Conservation (phyloP, 2,329 filamentous ascomycete genomes). For the Trichophyton schoenleinii region DNA sequence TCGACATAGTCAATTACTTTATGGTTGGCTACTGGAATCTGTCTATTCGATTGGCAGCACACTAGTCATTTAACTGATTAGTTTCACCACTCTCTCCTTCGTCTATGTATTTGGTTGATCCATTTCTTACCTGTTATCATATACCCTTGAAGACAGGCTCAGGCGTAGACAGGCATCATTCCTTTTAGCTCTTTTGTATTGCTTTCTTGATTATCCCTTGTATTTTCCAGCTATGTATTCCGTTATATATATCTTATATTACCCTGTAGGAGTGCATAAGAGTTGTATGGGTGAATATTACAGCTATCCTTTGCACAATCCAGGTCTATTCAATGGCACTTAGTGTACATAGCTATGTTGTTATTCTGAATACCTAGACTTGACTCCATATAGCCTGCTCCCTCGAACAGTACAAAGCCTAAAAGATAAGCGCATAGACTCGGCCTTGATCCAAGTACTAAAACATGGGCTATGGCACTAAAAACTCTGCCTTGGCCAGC, state of each 20-base stretch:
- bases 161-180: not conserved
- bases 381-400: no score
- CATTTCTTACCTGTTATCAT: not conserved
- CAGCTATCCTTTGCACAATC: no score
- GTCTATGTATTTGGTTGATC: not conserved
- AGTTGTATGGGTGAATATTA: no score
- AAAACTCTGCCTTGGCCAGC: no score
- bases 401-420: no score
- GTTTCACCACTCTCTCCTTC: not conserved
- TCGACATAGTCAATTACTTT: slow-evolving; percentile 26
- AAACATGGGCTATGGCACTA: no score
- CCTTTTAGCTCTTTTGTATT: not conserved
- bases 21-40: not conserved
- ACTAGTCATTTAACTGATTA: not conserved
- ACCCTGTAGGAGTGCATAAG: no score
- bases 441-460: no score
- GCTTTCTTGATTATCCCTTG: not conserved
- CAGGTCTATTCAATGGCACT: no score
- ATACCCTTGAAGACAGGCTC: slow-evolving; percentile 1
- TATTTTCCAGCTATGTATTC: not conserved
- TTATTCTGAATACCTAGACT: no score
- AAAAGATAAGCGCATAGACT: no score
- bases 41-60: not conserved
- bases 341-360: no score
- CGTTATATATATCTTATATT: not conserved